Conservation (phyloP, 2,329 filamentous ascomycete genomes). For the Geosmithia morbida region DNA sequence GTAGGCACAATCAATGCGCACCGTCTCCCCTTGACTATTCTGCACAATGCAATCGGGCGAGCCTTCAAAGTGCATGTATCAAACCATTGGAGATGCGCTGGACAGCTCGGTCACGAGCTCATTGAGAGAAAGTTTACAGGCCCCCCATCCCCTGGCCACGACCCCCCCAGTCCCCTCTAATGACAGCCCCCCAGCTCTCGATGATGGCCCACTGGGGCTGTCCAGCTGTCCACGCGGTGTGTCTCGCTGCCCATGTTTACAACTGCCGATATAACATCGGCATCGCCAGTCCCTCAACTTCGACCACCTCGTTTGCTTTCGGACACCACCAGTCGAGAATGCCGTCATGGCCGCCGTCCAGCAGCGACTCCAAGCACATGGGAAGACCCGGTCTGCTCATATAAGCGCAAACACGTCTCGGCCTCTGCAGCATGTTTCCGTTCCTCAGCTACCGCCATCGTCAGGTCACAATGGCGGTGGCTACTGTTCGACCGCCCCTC, state of each 20-base stretch:
- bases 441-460: background rate
- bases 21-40: background rate
- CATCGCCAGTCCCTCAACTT: background rate
- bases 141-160: background rate
- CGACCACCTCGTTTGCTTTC: background rate
- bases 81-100: background rate
- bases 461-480: background rate
- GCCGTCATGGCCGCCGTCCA: slow-evolving; percentile 1
- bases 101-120: background rate
- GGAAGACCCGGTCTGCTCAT: background rate
- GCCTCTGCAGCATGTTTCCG: background rate
- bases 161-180: too few species aligned
- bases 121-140: background rate
- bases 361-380: slow-evolving; percentile 1
- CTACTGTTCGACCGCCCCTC: slow-evolving; percentile 4
- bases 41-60: background rate
- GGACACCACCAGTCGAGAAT: background rate
- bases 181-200: too few species aligned
- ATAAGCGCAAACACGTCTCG: background rate
- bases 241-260: background rate
- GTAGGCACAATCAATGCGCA: too few species aligned
- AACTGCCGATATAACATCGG: background rate
- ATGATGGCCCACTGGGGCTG: background rate
- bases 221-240: too few species aligned
- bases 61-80: background rate